Evolutionary conservation across 371 early-diverging fungal species (phyloP).

Genomic region (Nosema muscidifuracis): DNA sequence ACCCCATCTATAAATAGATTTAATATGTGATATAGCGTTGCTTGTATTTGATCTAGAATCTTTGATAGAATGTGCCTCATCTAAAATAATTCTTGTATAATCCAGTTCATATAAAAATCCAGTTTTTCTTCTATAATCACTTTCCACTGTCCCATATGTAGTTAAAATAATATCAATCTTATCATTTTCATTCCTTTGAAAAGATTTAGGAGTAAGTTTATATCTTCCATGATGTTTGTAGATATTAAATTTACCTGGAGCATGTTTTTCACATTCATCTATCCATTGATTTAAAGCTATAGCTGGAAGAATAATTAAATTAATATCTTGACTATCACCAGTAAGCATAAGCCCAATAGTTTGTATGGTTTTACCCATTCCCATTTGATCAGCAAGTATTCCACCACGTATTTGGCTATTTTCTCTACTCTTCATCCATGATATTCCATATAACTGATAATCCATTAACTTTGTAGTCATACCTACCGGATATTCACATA

Average conservation of each 20-base stretch:
- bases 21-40: slow-evolving; percentile 75
- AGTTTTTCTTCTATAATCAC: slow-evolving; percentile 35
- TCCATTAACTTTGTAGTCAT: neutral
- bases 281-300: slow-evolving; percentile 92
- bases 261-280: slow-evolving; percentile 81
- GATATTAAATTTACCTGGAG: slow-evolving; percentile 72
- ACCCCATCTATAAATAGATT: slow-evolving; percentile 77
- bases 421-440: slow-evolving; percentile 13
- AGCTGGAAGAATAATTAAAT: slow-evolving; percentile 85
- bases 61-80: slow-evolving; percentile 98
- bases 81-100: slow-evolving; percentile 87
- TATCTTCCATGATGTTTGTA: slow-evolving; percentile 79
- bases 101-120: slow-evolving; percentile 70
- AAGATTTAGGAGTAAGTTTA: slow-evolving; percentile 70
- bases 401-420: slow-evolving; percentile 50
- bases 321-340: slow-evolving; percentile 46
- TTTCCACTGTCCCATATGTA: slow-evolving; percentile 85
- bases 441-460: slow-evolving; percentile 2
- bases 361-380: slow-evolving; percentile 87
- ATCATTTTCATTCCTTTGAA: slow-evolving; percentile 67
- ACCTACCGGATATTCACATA: neutral
- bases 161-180: slow-evolving; percentile 86
- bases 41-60: slow-evolving; percentile 89
- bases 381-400: slow-evolving; percentile 94
- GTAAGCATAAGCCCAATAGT: slow-evolving; percentile 73